Conservation (phyloP, 2,329 filamentous ascomycete species). For the Aspergillus hortae region DNA sequence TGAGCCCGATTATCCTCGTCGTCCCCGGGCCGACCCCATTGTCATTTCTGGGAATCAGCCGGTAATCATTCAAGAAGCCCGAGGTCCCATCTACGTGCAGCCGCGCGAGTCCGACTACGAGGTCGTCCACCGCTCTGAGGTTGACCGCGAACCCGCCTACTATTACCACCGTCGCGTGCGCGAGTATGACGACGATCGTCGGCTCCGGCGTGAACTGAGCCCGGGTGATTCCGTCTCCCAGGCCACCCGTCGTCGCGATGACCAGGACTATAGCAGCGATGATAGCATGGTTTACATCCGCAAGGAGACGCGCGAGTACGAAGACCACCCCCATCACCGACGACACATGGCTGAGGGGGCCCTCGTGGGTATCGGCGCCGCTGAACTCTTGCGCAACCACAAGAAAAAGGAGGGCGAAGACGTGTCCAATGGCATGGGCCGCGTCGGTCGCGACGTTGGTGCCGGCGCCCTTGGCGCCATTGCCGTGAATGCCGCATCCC, state of each 20-base stretch:
- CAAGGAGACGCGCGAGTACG: conserved; percentile 44
- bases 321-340: conserved; percentile 48
- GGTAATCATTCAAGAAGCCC: conserved; percentile 55
- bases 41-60: conserved; percentile 53
- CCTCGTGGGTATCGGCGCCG: conserved; percentile 58
- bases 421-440: conserved; percentile 49
- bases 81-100: conserved; percentile 47
- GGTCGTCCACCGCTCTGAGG: conserved; percentile 56
- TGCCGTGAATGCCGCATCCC: conserved; percentile 56
- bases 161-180: conserved; percentile 58
- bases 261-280: conserved; percentile 53
- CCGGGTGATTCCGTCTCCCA: conserved; percentile 54
- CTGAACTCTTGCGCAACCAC: conserved; percentile 57
- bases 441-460: conserved; percentile 50
- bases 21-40: conserved; percentile 48
- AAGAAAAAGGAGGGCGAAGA: conserved; percentile 56
- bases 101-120: conserved; percentile 57
- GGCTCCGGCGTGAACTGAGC: conserved; percentile 45
- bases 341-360: conserved; percentile 62
- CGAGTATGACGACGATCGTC: conserved; percentile 52
- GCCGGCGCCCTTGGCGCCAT: conserved; percentile 61
- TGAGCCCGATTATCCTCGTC: conserved; percentile 44
- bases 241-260: conserved; percentile 38
- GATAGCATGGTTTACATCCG: conserved; percentile 60
- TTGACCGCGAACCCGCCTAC: conserved; percentile 57